These are phyloP conservation scores for Boletus tylopilopsis DNA, from an alignment of 768 basidiomycete genomes.

Conservation along the genomic window DNA sequence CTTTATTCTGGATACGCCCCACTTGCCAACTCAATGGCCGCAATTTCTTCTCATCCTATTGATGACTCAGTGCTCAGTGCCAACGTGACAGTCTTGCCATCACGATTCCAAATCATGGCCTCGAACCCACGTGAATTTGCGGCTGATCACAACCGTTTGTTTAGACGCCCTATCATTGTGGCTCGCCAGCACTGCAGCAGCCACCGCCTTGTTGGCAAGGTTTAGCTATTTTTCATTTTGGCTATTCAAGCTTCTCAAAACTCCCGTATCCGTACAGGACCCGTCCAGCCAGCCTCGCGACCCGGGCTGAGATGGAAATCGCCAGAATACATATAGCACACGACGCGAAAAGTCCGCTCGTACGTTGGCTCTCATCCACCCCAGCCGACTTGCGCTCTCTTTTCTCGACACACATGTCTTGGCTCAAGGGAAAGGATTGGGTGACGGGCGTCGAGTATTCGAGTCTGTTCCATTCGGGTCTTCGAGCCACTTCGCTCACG, in stretches of 20 bases:
- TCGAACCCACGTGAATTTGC: neutral
- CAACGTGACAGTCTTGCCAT: neutral
- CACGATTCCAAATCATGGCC: neutral
- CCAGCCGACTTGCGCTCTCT: neutral
- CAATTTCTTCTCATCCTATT: neutral
- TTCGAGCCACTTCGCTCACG: conserved; percentile 27
- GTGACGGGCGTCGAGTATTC: conserved; percentile 31
- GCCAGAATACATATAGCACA: conserved; percentile 28
- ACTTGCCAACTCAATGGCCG: neutral
- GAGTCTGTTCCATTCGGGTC: conserved; percentile 33
- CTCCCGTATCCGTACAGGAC: neutral
- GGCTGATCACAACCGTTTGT: conserved; percentile 6
- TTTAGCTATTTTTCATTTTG: conserved; percentile 9
- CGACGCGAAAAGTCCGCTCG: neutral
- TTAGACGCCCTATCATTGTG: conserved; percentile 7
- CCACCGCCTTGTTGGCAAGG: conserved; percentile 8
- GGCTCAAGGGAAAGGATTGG: conserved; percentile 30
- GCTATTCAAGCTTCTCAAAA: conserved; percentile 5
- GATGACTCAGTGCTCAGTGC: neutral
- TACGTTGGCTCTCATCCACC: neutral
- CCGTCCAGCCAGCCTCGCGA: conserved; percentile 2
- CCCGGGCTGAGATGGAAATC: conserved; percentile 18
- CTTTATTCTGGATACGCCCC: neutral
- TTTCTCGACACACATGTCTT: too few species aligned
- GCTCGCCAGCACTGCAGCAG: conserved; percentile 3